phyloP scores from a whole-genome alignment of 257 asterid species.

The Solanum raphanifolium region DNA sequence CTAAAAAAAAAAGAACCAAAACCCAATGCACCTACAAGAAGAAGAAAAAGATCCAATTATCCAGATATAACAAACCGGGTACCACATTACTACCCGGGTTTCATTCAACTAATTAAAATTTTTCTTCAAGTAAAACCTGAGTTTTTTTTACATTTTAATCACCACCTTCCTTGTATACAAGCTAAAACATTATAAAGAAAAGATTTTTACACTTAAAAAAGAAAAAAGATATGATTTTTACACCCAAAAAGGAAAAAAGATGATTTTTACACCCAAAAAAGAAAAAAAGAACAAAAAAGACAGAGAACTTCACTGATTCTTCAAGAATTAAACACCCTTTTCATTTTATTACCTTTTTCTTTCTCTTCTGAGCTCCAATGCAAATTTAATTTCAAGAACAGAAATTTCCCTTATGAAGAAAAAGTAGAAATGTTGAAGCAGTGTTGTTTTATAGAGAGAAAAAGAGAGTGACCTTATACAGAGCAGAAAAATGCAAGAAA shows the following conservation, averaged over 20 bases:
- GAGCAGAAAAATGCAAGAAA: conserved; percentile 9
- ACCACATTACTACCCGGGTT: neutral
- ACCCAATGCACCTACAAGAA: neutral
- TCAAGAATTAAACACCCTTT: neutral
- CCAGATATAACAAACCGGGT: neutral
- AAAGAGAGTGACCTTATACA: neutral
- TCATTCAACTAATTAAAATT: neutral
- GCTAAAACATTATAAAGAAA: conserved; percentile 6
- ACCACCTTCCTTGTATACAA: neutral
- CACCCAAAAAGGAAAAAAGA: neutral
- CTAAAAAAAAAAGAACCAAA: neutral
- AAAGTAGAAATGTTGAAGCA: neutral
- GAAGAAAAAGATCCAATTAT: neutral
- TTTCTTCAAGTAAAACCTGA: neutral
- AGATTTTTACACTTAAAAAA: conserved; percentile 5
- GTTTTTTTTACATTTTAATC: neutral
- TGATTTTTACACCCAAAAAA: conserved; percentile 5
- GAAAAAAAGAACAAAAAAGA: neutral
- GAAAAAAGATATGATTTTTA: conserved; percentile 24
- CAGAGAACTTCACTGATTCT: neutral
- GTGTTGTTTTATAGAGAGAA: neutral
- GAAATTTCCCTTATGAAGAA: conserved; percentile 18
- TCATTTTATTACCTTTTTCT: neutral
- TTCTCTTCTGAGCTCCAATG: neutral
- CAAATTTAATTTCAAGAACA: conserved; percentile 6